phyloP scores from a whole-genome alignment of 805 yeast genomes.

The Myxozyma neotropica region DNA sequence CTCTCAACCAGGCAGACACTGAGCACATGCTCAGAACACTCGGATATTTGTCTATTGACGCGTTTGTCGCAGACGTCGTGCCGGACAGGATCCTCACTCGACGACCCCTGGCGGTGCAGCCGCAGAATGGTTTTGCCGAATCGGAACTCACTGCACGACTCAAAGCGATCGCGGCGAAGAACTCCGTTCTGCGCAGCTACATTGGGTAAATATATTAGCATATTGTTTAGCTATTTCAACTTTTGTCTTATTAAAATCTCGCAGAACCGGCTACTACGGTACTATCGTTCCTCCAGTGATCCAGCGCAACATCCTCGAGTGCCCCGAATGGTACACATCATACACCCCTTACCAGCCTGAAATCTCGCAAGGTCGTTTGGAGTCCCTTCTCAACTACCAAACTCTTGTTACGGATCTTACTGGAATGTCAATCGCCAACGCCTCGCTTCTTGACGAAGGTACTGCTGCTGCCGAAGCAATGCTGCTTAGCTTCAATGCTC shows the following conservation, averaged over 20 bases:
- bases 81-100: constrained; percentile 75
- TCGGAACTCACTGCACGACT: constrained; percentile 74
- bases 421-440: constrained; percentile 92
- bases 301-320: constrained; percentile 86
- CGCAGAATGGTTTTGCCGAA: constrained; percentile 76
- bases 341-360: constrained; percentile 99
- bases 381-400: constrained; percentile 86
- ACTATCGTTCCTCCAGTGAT: constrained; percentile 89
- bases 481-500: constrained; percentile 72
- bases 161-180: constrained; percentile 69
- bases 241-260: too few species aligned
- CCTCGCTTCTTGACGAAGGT: constrained; percentile 93
- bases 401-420: constrained; percentile 90
- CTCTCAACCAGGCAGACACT: constrained; percentile 65
- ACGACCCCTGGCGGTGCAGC: constrained; percentile 67
- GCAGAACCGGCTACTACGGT: constrained; percentile 83
- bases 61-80: constrained; percentile 70
- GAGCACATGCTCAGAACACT: constrained; percentile 64
- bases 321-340: constrained; percentile 98
- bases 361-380: constrained; percentile 94
- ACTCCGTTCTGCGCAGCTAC: constrained; percentile 69
- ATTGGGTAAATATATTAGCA: constrained; percentile 64
- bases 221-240: too few species aligned
- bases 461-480: constrained; percentile 98
- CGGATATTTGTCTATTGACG: constrained; percentile 67